A percentile compares a stretch with the other conserved stretches of the same genome.
phyloP scores from a whole-genome alignment of 1,284 basidiomycete genomes.

The Ceratobasidium sp. region DNA sequence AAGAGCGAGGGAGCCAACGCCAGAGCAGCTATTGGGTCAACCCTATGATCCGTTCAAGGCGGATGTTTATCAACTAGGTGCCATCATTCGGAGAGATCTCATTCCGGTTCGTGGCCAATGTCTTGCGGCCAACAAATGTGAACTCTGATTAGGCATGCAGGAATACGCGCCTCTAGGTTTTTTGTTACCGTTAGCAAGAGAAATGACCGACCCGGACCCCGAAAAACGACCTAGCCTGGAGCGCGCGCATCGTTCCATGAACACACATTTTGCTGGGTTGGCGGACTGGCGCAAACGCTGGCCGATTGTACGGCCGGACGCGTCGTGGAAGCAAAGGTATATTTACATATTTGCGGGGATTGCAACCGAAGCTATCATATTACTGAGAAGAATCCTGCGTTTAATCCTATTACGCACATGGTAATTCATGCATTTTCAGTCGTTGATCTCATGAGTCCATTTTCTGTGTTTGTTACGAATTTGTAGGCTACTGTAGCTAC shows the following conservation, averaged over 20 bases:
- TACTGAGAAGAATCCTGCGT: neutral
- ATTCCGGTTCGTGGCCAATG: conserved; percentile 15
- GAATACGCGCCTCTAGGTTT: conserved; percentile 2
- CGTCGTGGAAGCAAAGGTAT: neutral
- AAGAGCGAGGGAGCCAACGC: neutral
- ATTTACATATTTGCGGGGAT: neutral
- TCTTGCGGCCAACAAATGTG: neutral
- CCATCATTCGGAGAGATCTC: neutral
- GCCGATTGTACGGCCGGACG: neutral
- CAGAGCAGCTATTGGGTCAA: conserved; percentile 1
- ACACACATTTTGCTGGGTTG: neutral
- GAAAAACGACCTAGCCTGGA: neutral
- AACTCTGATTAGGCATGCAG: no score
- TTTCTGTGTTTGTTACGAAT: no score
- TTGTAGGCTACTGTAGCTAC: no score
- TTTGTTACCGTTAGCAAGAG: neutral
- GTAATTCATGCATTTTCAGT: no score
- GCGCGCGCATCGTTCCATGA: neutral
- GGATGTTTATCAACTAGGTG: conserved; percentile 29
- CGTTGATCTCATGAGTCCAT: no score
- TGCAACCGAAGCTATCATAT: neutral
- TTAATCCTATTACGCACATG: no score
- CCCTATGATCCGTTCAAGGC: conserved; percentile 30
- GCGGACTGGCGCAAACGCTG: neutral
- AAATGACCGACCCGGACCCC: neutral